These are phyloP conservation scores for Globisporangium mamillatum DNA, from an alignment of 352 stramenopile species.

Conservation along the genomic window DNA sequence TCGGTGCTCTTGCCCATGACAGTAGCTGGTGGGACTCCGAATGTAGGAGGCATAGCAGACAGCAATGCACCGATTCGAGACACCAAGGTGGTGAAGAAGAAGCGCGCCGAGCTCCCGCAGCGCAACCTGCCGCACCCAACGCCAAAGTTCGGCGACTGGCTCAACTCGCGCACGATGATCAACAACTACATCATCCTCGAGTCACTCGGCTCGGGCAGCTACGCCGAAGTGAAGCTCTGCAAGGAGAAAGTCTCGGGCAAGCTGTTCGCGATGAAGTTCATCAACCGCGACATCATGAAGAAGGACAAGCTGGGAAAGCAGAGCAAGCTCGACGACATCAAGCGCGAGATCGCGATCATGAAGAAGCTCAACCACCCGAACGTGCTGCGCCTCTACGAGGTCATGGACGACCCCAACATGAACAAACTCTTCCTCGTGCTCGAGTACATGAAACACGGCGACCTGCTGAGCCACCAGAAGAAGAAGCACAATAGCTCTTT, in stretches of 20 bases:
- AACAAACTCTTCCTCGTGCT: slow-evolving; percentile 96
- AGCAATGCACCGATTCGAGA: slow-evolving; percentile 48
- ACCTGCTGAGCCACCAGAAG: slow-evolving; percentile 72
- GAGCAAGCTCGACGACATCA: slow-evolving; percentile 81
- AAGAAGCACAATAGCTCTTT: slow-evolving; percentile 40
- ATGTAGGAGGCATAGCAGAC: slow-evolving; percentile 10
- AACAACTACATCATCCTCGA: slow-evolving; percentile 94
- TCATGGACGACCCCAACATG: slow-evolving; percentile 94
- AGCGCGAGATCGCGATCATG: slow-evolving; percentile 97
- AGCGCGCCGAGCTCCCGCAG: slow-evolving; percentile 71
- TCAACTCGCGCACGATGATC: slow-evolving; percentile 87
- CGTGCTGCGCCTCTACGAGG: slow-evolving; percentile 91
- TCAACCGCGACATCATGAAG: slow-evolving; percentile 86
- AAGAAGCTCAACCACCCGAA: slow-evolving; percentile 97
- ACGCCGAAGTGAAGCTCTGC: slow-evolving; percentile 89
- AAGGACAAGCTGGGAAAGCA: slow-evolving; percentile 80
- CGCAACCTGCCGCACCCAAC: slow-evolving; percentile 71
- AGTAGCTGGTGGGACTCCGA: slow-evolving; percentile 17
- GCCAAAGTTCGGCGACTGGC: slow-evolving; percentile 81
- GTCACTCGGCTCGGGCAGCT: slow-evolving; percentile 81
- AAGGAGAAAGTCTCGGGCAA: slow-evolving; percentile 77
- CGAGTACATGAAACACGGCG: slow-evolving; percentile 93
- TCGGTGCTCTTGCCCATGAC: slow-evolving; percentile 40
- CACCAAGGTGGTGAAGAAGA: slow-evolving; percentile 82
- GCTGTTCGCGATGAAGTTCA: slow-evolving; percentile 86